Percentiles rank a stretch among this genome's conserved stretches.
Evolutionary conservation across 2,329 filamentous ascomycete species (phyloP).

Genomic region (Hortaea werneckii): DNA sequence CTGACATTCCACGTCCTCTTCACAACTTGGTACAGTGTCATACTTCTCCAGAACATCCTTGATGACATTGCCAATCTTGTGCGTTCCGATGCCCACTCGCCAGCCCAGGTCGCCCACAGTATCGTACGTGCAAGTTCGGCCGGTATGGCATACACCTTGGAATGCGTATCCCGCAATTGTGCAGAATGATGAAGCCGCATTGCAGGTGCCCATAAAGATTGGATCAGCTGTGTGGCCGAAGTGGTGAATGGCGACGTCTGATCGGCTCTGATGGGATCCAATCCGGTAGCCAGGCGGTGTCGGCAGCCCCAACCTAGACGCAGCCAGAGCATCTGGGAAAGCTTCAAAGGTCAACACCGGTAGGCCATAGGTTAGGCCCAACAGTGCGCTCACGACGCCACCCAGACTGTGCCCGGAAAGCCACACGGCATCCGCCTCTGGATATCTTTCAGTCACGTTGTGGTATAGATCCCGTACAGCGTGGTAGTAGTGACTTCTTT

Average conservation of each 20-base stretch:
- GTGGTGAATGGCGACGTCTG: conserved; percentile 71
- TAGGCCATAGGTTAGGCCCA: conserved; percentile 82
- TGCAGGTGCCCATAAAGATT: conserved; percentile 87
- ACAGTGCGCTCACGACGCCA: conserved; percentile 75
- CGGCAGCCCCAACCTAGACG: conserved; percentile 73
- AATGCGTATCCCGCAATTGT: conserved; percentile 88
- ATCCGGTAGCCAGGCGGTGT: conserved; percentile 70
- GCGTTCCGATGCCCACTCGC: conserved; percentile 81
- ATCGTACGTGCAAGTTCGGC: conserved; percentile 81
- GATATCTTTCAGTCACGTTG: conserved; percentile 85
- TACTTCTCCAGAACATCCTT: conserved; percentile 78
- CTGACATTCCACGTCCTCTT: conserved; percentile 62
- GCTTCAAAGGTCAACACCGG: conserved; percentile 91
- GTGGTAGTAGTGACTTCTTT: conserved; percentile 86
- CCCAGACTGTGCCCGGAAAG: conserved; percentile 86
- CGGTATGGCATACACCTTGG: conserved; percentile 86
- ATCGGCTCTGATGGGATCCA: conserved; percentile 54
- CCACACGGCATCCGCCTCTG: conserved; percentile 68
- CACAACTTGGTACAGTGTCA: conserved; percentile 67
- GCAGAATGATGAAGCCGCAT: conserved; percentile 78
- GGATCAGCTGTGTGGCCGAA: conserved; percentile 95
- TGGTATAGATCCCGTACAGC: conserved; percentile 82
- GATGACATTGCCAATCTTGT: conserved; percentile 83
- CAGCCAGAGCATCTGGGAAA: conserved; percentile 81
- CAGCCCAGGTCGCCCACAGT: conserved; percentile 86